These are phyloP conservation scores for Nephromyces sp. DNA, from an alignment of 169 alveolate species.

Conservation along the genomic window DNA sequence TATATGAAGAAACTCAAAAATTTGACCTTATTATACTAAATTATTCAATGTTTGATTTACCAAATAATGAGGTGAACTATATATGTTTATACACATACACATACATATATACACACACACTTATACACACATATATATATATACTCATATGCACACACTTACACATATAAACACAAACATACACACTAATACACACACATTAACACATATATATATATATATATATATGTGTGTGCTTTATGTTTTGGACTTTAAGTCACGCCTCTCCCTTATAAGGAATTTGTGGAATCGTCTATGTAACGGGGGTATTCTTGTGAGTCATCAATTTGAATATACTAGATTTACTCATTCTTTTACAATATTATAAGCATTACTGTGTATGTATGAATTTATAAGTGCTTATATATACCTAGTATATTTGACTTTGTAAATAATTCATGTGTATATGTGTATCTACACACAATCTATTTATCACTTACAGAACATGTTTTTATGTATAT, in stretches of 20 bases:
- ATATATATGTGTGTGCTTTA: not conserved
- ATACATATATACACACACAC: no score
- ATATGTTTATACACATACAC: no score
- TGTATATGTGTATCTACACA: no score
- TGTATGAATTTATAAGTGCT: no score
- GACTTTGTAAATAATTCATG: no score
- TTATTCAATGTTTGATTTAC: not conserved
- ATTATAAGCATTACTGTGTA: no score
- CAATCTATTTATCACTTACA: no score
- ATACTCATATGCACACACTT: not conserved
- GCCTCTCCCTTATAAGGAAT: conserved; percentile 31
- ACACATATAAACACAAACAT: no score
- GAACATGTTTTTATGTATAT: no score
- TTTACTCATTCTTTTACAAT: no score
- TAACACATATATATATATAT: conserved; percentile 6
- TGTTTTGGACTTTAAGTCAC: conserved; percentile 7
- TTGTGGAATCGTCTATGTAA: conserved; percentile 39
- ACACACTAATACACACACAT: no score
- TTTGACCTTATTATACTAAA: not conserved
- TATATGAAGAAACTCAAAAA: not conserved
- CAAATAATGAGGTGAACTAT: not conserved
- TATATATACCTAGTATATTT: no score
- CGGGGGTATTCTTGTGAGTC: conserved; percentile 35
- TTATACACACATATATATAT: conserved; percentile 2
- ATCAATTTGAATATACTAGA: not conserved